Evolutionary conservation across 345 rosid genomes (phyloP).

Genomic region (Populus euphratica): DNA sequence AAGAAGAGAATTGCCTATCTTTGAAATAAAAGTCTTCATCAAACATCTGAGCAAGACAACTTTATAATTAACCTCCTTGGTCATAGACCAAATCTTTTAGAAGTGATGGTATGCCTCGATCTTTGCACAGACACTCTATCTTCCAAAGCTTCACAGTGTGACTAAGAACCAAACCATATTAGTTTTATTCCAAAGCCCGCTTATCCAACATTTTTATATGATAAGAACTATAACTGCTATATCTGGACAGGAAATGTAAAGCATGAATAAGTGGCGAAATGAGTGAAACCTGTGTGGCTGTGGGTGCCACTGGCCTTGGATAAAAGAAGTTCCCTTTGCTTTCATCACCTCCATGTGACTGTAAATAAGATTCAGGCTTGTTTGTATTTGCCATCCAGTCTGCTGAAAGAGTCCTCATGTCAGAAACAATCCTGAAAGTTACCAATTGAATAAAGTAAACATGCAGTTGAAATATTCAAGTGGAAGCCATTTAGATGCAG

Average conservation of each 20-base stretch:
- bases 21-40: neutral
- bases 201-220: neutral
- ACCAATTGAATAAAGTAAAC: constrained; percentile 8
- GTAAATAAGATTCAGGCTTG: constrained; percentile 75
- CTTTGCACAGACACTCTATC: neutral
- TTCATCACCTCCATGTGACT: constrained; percentile 75
- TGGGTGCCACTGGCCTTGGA: constrained; percentile 97
- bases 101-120: neutral
- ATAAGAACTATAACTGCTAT: neutral
- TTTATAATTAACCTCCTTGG: neutral
- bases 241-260: neutral
- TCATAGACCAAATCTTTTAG: neutral
- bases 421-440: constrained; percentile 89
- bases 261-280: neutral
- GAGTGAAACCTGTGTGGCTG: constrained; percentile 79
- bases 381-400: constrained; percentile 99
- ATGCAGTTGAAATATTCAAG: constrained; percentile 10
- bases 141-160: neutral
- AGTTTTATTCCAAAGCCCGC: neutral
- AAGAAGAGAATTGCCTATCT: too few species aligned
- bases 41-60: neutral
- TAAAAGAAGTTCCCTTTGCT: constrained; percentile 73
- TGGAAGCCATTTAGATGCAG: neutral
- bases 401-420: constrained; percentile 99
- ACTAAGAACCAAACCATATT: neutral